Evolutionary conservation across 2,329 filamentous ascomycete genomes (phyloP).

Genomic region (Macroventuria anomochaeta): DNA sequence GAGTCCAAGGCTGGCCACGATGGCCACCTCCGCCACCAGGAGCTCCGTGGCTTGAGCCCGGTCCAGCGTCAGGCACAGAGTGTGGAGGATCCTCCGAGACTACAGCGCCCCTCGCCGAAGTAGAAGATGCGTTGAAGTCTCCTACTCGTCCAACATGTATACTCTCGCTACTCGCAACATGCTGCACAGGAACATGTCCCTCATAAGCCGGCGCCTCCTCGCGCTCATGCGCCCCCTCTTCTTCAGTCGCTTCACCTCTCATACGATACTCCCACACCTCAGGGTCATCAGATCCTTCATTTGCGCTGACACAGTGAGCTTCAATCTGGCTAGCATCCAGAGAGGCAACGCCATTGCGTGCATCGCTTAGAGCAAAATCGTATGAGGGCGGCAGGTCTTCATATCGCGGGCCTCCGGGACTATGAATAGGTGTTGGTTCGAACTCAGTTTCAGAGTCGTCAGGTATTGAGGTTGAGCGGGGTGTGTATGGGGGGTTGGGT

Average conservation of each 20-base stretch:
- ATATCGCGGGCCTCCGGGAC: constrained; percentile 42
- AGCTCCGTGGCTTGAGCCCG: background rate
- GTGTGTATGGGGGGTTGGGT: constrained; percentile 31
- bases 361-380: constrained; percentile 44
- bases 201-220: constrained; percentile 33
- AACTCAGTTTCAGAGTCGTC: constrained; percentile 44
- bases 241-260: constrained; percentile 24
- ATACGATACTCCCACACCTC: constrained; percentile 38
- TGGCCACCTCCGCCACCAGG: constrained; percentile 1
- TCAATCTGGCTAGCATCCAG: constrained; percentile 38
- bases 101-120: background rate
- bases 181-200: constrained; percentile 34
- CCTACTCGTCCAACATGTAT: constrained; percentile 33
- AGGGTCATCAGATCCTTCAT: constrained; percentile 30
- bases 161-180: constrained; percentile 26
- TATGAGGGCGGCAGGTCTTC: constrained; percentile 49
- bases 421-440: constrained; percentile 40
- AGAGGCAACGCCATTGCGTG: constrained; percentile 33
- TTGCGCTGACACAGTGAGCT: constrained; percentile 32
- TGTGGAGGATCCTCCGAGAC: constrained; percentile 34
- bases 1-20: constrained; percentile 20
- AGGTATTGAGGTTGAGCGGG: constrained; percentile 38
- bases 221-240: constrained; percentile 20
- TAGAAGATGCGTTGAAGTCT: background rate
- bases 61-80: constrained; percentile 27